Base-by-base conservation (phyloP, 2,329 filamentous ascomycete species). In the Rhinocladiella similis region DNA sequence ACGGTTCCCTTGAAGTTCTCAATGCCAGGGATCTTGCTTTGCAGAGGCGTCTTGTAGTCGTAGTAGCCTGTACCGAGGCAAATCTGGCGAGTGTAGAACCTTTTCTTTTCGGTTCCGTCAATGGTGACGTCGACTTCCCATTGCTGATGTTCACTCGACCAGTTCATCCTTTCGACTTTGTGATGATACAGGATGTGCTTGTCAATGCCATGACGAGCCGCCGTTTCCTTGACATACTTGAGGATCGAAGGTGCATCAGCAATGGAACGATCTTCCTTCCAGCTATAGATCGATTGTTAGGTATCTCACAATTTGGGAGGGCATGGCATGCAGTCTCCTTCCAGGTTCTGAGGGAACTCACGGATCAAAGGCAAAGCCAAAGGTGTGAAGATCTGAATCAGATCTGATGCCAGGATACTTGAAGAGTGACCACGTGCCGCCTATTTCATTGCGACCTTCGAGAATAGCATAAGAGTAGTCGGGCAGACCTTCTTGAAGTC, bases 391-490 rank as follows among this genome's bases (percentile, higher is more conserved):
- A 65, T 86, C 83, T 0, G 82, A 84, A 59, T 86, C 82, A 1
- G 83, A 85, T 45, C 83, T 77, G 61, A 90, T 86, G 6, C 89
- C 63, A 6, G 61, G 89, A 64, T 91, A 93, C 39, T 80, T 82
- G 75, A 91, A 93, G 1, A 91, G 73, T 65, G 88, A 85, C 89
- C 89, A 92, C 0, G 89, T 93, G 1, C 90, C 89, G 1, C 89
- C 89, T 5, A 92, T 76, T 22, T 77, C 74, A 48, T 80, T 75
- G 33, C 89, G 84, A 1, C 78, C 79, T 69, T 93, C 89, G 14
- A 92, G 78, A 22, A 93, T 82, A 12, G 81, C 77, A 67, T 88
- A 91, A 2, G 71, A 80, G 38, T 78, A 72, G 42, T 75, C 67
- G 0, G 86, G 84, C 1, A 85, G 72, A 22, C 79, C 70, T 1